Percentiles rank a stretch among this genome's conserved stretches.
Conservation (phyloP, 352 stramenopile genomes). For the Phytophthora ohioensis region DNA sequence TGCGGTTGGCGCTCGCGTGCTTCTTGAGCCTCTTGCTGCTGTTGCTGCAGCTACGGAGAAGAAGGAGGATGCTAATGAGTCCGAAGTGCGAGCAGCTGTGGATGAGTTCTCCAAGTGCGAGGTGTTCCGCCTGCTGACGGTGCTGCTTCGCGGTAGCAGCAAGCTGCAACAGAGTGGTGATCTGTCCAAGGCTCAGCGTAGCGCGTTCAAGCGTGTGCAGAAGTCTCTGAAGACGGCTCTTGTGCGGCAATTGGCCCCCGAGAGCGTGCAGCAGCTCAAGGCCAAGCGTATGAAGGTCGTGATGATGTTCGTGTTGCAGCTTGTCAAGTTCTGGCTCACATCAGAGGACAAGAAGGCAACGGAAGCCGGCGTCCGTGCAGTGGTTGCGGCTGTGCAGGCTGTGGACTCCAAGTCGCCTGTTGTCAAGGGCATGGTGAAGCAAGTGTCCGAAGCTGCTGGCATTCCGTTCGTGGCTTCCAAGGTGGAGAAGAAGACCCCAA, state of each 20-base stretch:
- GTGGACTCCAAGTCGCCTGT: conserved; percentile 73
- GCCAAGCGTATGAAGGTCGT: conserved; percentile 84
- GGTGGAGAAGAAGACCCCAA: conserved; percentile 38
- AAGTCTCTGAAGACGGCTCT: conserved; percentile 52
- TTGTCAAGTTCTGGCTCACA: conserved; percentile 70
- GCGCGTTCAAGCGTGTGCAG: conserved; percentile 47
- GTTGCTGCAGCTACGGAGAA: conserved; percentile 53
- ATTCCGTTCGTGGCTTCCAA: conserved; percentile 40
- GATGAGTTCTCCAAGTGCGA: conserved; percentile 86
- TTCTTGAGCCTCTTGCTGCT: conserved; percentile 62
- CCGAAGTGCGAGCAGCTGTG: conserved; percentile 35
- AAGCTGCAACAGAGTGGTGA: conserved; percentile 37
- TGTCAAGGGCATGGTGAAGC: conserved; percentile 77
- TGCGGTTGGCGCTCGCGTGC: conserved; percentile 55
- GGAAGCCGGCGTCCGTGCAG: conserved; percentile 37
- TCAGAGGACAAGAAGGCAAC: conserved; percentile 30
- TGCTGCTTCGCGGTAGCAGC: conserved; percentile 53
- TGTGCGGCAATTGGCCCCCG: conserved; percentile 49
- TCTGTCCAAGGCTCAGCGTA: conserved; percentile 38
- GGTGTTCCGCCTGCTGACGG: conserved; percentile 76
- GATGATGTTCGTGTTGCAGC: conserved; percentile 67
- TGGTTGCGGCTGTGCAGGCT: conserved; percentile 54
- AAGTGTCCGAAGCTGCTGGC: conserved; percentile 55
- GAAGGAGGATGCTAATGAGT: conserved; percentile 31
- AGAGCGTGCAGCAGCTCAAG: conserved; percentile 61